Percentiles rank a stretch among this genome's conserved stretches.
phyloP scores from a whole-genome alignment of 169 alveolate species.

The Plasmodium billcollinsi region DNA sequence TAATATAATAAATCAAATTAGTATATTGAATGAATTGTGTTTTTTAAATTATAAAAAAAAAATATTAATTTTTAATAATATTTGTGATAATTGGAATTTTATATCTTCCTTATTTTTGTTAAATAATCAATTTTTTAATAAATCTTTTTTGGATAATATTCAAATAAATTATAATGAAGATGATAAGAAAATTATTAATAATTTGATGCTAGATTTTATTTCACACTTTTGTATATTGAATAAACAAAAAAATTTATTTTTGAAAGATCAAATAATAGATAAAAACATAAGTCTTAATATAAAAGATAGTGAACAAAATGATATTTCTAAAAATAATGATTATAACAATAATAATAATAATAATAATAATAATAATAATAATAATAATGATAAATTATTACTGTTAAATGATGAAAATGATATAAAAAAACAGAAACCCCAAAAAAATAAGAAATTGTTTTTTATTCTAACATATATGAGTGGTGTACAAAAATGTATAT shows the following conservation, averaged over 20 bases:
- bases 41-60: slow-evolving; percentile 23
- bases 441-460: not conserved
- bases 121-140: slow-evolving; percentile 2
- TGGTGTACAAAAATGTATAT: slow-evolving; percentile 67
- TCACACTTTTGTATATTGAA: slow-evolving; percentile 20
- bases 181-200: slow-evolving; percentile 7
- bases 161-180: slow-evolving; percentile 17
- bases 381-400: not conserved
- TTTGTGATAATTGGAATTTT: slow-evolving; percentile 48
- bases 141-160: slow-evolving; percentile 2
- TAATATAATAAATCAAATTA: slow-evolving; percentile 31
- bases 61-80: slow-evolving; percentile 35
- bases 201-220: slow-evolving; percentile 14
- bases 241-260: not conserved
- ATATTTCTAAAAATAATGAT: too few relatives aligned
- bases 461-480: slow-evolving; percentile 69
- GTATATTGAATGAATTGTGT: slow-evolving; percentile 42
- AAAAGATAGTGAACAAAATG: too few relatives aligned
- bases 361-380: too few relatives aligned
- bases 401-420: not conserved
- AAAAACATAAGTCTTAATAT: not conserved
- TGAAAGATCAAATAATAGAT: not conserved
- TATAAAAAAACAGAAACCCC: too few relatives aligned
- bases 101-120: slow-evolving; percentile 31
- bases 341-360: too few relatives aligned